A percentile compares a stretch with the other conserved stretches of the same genome.
These are phyloP conservation scores for Acer campestre DNA, from an alignment of 345 rosid genomes.

Conservation along the genomic window DNA sequence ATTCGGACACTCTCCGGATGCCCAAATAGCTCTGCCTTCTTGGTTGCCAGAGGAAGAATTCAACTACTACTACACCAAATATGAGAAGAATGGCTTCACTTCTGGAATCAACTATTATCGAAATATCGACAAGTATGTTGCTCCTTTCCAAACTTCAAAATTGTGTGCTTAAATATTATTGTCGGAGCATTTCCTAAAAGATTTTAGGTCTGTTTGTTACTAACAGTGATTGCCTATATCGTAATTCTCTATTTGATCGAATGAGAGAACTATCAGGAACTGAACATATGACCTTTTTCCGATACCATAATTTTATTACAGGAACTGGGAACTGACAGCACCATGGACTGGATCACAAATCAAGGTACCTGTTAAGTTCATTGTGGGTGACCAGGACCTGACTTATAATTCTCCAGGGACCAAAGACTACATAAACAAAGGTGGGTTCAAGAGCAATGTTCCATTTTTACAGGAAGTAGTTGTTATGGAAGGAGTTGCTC, in stretches of 20 bases:
- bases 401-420: conserved; percentile 53
- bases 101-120: conserved; percentile 84
- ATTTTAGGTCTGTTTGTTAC: too few species aligned
- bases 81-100: conserved; percentile 67
- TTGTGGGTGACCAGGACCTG: conserved; percentile 73
- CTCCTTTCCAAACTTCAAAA: not conserved
- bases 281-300: not conserved
- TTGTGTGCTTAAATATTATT: not conserved
- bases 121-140: conserved; percentile 53
- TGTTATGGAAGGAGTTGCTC: conserved; percentile 70
- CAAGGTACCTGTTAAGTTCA: conserved; percentile 69
- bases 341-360: conserved; percentile 62
- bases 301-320: conserved; percentile 19
- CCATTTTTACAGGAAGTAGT: conserved; percentile 74
- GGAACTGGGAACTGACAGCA: conserved; percentile 78
- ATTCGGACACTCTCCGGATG: conserved; percentile 35
- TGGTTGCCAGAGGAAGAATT: conserved; percentile 72
- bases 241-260: not conserved
- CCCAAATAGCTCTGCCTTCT: conserved; percentile 48
- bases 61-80: conserved; percentile 50
- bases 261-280: not conserved
- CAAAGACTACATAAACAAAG: conserved; percentile 56
- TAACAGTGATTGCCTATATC: too few species aligned
- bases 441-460: conserved; percentile 57
- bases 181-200: too few species aligned